Evolutionary conservation across 1,284 basidiomycete genomes (phyloP), one percentile per base, ranked within the genome.

Genomic region (Moesziomyces sp.): DNA sequence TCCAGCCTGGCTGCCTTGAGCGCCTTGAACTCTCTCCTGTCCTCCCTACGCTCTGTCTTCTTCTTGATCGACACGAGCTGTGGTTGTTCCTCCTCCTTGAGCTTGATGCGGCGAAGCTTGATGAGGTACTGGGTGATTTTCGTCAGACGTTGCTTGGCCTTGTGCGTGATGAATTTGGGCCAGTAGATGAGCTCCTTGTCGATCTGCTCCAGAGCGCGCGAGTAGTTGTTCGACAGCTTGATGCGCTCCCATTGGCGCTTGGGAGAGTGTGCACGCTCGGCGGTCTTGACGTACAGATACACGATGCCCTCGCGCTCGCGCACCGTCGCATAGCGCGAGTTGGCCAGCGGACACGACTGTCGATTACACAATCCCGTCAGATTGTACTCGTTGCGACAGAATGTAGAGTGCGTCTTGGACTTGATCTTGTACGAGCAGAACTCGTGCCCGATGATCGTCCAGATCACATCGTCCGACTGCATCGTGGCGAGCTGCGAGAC

Each of bases 51-150:
- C 77, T 99, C 96, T 10, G 94, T 89, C 86, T 99, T 99, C 86
- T 98, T 97, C 88, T 98, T 98, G 73, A 98, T 91, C 5, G 94
- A 93, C 3, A 98, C 88, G 28, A 98, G 88, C 85, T 93, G 94
- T 6, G 95, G 93, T 84, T 94, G 91, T 85, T 96, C 91, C 51
- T 84, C 80, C 24, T 76, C 79, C 58, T 93, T 91, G 67, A 96
- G 87, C 80, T 91, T 92, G 78, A 97, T 86, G 45, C 93, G 90
- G 63, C 97, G 88, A 92, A 99, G 94, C 87, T 97, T 97, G 86
- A 99, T 98, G 70, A 99, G 89, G 83, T 98, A 99, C 85, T 99
- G 97, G 0, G 96, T 99, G 79, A 99, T 98, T 87, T 98, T 99
- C 18, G 97, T 99, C 42, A 97, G 88, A 52, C 97, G 90, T 86